These are phyloP conservation scores for Medakamo hakoo DNA, from an alignment of 139 green algal genomes.

Conservation along the genomic window DNA sequence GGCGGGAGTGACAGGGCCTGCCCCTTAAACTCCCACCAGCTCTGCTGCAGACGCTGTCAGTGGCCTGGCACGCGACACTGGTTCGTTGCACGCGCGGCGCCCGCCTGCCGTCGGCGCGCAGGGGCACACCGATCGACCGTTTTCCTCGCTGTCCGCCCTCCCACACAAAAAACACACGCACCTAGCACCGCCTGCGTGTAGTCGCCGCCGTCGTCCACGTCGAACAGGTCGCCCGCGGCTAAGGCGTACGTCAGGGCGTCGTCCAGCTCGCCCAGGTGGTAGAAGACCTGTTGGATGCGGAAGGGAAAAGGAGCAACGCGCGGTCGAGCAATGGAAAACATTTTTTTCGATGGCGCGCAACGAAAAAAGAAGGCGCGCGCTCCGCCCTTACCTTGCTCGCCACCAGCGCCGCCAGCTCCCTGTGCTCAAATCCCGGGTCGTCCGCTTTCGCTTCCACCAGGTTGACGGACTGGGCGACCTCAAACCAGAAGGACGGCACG, in stretches of 20 bases:
- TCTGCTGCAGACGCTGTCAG: too few species aligned
- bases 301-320: not conserved
- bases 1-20: too few species aligned
- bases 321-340: not conserved
- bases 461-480: conserved; percentile 71
- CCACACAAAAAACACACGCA: too few species aligned
- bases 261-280: conserved; percentile 91
- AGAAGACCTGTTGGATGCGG: conserved; percentile 76
- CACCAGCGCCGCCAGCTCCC: conserved; percentile 84
- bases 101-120: too few species aligned
- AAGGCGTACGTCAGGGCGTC: conserved; percentile 91
- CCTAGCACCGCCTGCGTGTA: conserved; percentile 90
- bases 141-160: too few species aligned
- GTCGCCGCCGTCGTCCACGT: conserved; percentile 73
- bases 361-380: conserved; percentile 3
- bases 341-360: not conserved
- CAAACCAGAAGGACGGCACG: conserved; percentile 73
- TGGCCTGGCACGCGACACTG: too few species aligned
- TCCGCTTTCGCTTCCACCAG: conserved; percentile 87
- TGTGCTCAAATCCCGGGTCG: conserved; percentile 79
- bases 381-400: conserved; percentile 77
- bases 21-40: too few species aligned
- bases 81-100: too few species aligned
- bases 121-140: too few species aligned
- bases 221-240: conserved; percentile 77